Conservation (phyloP, 1,284 basidiomycete species). For the Ceratobasidium sp. region DNA sequence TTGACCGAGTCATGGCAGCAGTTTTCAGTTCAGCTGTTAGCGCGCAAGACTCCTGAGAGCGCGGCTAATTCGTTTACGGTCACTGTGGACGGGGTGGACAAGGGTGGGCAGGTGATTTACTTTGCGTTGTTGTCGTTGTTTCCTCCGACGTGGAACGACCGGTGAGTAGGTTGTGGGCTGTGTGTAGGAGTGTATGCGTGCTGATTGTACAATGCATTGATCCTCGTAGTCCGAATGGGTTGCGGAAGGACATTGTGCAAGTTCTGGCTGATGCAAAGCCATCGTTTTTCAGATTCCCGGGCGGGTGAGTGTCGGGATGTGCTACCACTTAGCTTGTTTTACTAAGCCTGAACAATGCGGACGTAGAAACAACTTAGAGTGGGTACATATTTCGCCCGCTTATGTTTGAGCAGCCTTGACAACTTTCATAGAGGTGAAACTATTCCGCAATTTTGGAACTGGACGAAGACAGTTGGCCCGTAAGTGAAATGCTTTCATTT, state of each 20-base stretch:
- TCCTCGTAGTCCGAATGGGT: constrained; percentile 43
- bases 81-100: constrained; percentile 64
- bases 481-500: constrained; percentile 13
- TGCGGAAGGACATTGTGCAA: constrained; percentile 53
- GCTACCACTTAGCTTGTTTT: not conserved
- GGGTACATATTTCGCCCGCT: constrained; percentile 36
- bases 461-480: constrained; percentile 54
- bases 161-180: constrained; percentile 31
- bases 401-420: constrained; percentile 46
- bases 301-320: constrained; percentile 47
- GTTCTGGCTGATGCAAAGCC: constrained; percentile 52
- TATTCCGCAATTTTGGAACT: constrained; percentile 51
- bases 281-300: constrained; percentile 52
- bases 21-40: constrained; percentile 64
- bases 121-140: constrained; percentile 78
- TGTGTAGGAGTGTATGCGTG: not conserved
- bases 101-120: constrained; percentile 66
- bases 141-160: constrained; percentile 76
- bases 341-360: not conserved
- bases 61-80: constrained; percentile 68
- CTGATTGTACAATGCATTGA: not conserved
- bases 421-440: constrained; percentile 34
- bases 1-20: constrained; percentile 63
- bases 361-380: constrained; percentile 48
- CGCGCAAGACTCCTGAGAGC: constrained; percentile 59